phyloP scores from a whole-genome alignment of 257 asterid species.

The Solanum appendiculatum region DNA sequence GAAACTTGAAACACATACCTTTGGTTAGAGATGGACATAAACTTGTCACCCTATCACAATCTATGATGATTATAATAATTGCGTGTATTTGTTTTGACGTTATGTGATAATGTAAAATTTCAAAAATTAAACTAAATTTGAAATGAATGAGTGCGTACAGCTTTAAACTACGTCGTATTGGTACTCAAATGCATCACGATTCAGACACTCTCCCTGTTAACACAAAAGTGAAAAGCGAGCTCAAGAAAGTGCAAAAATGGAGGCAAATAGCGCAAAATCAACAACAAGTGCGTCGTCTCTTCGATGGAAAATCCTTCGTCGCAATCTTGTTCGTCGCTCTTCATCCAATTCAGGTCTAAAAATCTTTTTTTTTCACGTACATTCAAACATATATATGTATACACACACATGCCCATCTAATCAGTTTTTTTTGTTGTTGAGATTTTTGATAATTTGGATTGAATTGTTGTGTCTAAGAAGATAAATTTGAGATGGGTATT shows the following conservation, averaged over 20 bases:
- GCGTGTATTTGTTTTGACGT: background rate
- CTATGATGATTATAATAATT: background rate
- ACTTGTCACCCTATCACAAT: too few species aligned
- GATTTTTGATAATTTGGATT: background rate
- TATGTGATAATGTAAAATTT: background rate
- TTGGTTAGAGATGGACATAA: background rate
- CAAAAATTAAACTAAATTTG: background rate
- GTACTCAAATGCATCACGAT: background rate
- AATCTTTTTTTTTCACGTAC: background rate
- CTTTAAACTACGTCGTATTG: background rate
- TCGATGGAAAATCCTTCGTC: slow-evolving; percentile 80
- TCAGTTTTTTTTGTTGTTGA: background rate
- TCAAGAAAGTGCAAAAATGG: slow-evolving; percentile 7
- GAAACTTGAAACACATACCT: background rate
- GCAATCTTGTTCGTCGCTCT: slow-evolving; percentile 44
- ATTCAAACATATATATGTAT: background rate
- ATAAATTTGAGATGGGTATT: slow-evolving; percentile 28
- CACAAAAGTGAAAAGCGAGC: background rate
- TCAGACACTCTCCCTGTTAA: background rate
- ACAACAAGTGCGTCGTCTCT: slow-evolving; percentile 39
- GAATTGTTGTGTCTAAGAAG: slow-evolving; percentile 20
- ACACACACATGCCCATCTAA: background rate
- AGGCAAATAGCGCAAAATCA: slow-evolving; percentile 6
- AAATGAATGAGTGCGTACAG: background rate
- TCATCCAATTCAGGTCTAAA: slow-evolving; percentile 28